Percentiles rank a stretch among this genome's conserved stretches.
phyloP scores from a whole-genome alignment of 208 protist genomes.

The Trypanosoma vivax region DNA sequence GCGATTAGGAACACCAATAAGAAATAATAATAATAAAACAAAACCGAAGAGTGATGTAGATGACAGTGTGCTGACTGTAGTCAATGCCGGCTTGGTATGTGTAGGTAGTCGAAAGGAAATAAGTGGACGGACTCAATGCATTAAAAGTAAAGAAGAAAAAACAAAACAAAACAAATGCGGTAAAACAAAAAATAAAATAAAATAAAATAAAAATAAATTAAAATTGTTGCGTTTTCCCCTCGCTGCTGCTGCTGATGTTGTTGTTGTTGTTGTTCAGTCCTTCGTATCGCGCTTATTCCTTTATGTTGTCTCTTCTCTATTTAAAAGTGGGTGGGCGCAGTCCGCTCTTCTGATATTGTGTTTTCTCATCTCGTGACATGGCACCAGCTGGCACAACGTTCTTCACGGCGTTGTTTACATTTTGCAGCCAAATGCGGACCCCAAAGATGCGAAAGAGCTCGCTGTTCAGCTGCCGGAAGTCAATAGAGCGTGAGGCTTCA shows the following conservation, averaged over 20 bases:
- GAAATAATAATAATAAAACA: too few relatives aligned
- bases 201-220: background rate
- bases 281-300: too few relatives aligned
- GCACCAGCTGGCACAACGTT: slow-evolving; percentile 39
- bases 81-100: too few relatives aligned
- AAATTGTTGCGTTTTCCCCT: too few relatives aligned
- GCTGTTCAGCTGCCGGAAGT: slow-evolving; percentile 74
- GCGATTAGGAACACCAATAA: too few relatives aligned
- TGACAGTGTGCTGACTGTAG: too few relatives aligned
- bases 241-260: too few relatives aligned
- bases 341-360: slow-evolving; percentile 15
- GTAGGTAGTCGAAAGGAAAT: too few relatives aligned
- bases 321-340: slow-evolving; percentile 14
- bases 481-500: slow-evolving; percentile 43
- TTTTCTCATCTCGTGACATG: slow-evolving; percentile 20
- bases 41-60: too few relatives aligned
- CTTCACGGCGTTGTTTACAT: slow-evolving; percentile 51
- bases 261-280: too few relatives aligned
- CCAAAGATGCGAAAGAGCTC: slow-evolving; percentile 81
- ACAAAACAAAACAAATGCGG: background rate
- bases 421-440: slow-evolving; percentile 88
- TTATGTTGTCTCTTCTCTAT: slow-evolving; percentile 8
- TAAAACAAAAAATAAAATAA: background rate
- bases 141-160: background rate
- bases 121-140: too few relatives aligned